A percentile compares a stretch with the other conserved stretches of the same genome.
Conservation (phyloP, 2,329 filamentous ascomycete species). For the Fusarium sp. region DNA sequence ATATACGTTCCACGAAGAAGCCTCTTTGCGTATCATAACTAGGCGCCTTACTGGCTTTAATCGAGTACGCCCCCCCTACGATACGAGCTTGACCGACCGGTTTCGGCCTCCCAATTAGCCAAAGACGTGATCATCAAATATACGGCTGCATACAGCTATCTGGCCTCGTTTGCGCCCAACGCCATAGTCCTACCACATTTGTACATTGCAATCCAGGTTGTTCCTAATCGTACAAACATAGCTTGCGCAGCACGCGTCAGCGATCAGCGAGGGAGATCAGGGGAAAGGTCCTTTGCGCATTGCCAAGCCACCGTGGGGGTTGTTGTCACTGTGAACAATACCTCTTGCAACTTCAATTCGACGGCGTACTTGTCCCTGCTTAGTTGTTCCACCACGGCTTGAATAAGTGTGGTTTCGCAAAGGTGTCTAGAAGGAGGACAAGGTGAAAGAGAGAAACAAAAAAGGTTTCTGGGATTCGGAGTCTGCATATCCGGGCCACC, state of each 20-base stretch:
- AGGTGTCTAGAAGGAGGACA: constrained; percentile 45
- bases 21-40: constrained; percentile 43
- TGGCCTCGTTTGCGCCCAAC: constrained; percentile 41
- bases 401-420: constrained; percentile 52
- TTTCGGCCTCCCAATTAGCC: constrained; percentile 38
- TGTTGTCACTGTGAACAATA: constrained; percentile 32
- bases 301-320: constrained; percentile 41
- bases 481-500: constrained; percentile 52
- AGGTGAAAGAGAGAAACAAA: constrained; percentile 26
- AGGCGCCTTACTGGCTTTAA: constrained; percentile 44
- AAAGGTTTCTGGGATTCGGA: constrained; percentile 45
- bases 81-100: constrained; percentile 52
- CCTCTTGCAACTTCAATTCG: constrained; percentile 37
- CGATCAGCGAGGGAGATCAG: constrained; percentile 26
- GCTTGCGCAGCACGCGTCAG: constrained; percentile 29
- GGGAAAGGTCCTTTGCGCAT: constrained; percentile 34
- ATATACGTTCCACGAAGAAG: constrained; percentile 42
- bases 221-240: constrained; percentile 35
- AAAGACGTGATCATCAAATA: constrained; percentile 43
- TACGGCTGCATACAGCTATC: constrained; percentile 42
- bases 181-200: constrained; percentile 39
- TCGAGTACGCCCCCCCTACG: constrained; percentile 39
- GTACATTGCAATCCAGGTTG: constrained; percentile 21
- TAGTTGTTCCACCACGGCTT: constrained; percentile 51
- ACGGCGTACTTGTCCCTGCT: constrained; percentile 42